Evolutionary conservation across 352 stramenopile species (phyloP).

Genomic region (Blastocystis sp.): DNA sequence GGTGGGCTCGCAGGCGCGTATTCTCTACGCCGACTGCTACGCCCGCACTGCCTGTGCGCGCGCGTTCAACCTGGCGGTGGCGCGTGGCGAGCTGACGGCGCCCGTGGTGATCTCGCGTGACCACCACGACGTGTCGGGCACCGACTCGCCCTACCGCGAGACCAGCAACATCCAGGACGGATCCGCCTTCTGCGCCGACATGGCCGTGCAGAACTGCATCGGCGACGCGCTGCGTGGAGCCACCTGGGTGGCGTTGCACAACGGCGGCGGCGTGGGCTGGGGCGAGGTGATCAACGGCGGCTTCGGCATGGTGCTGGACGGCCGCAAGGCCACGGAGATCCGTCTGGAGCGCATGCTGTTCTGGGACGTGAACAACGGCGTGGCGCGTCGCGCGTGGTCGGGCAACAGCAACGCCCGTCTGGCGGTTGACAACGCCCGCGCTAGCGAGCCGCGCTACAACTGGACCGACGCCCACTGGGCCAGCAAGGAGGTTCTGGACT

Average conservation of each 20-base stretch:
- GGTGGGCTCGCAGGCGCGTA: slow-evolving; percentile 74
- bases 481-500: slow-evolving; percentile 59
- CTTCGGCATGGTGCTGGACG: slow-evolving; percentile 75
- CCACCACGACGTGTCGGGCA: slow-evolving; percentile 76
- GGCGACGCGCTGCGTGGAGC: slow-evolving; percentile 71
- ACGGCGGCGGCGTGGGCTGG: slow-evolving; percentile 75
- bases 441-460: slow-evolving; percentile 67
- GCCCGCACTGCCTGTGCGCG: slow-evolving; percentile 69
- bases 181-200: slow-evolving; percentile 74
- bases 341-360: slow-evolving; percentile 70
- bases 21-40: slow-evolving; percentile 73
- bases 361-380: slow-evolving; percentile 78
- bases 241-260: slow-evolving; percentile 76
- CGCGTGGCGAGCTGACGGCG: slow-evolving; percentile 65
- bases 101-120: slow-evolving; percentile 73
- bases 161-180: slow-evolving; percentile 75
- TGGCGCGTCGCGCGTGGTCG: slow-evolving; percentile 70
- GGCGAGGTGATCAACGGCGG: slow-evolving; percentile 76
- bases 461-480: slow-evolving; percentile 60
- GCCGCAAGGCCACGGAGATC: slow-evolving; percentile 64
- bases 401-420: slow-evolving; percentile 73
- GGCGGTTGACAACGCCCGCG: slow-evolving; percentile 72
- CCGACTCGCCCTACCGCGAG: slow-evolving; percentile 75
- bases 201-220: slow-evolving; percentile 77
- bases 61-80: slow-evolving; percentile 73